These are phyloP conservation scores for Ascoidea asiatica DNA, from an alignment of 805 yeast genomes.

Conservation along the genomic window DNA sequence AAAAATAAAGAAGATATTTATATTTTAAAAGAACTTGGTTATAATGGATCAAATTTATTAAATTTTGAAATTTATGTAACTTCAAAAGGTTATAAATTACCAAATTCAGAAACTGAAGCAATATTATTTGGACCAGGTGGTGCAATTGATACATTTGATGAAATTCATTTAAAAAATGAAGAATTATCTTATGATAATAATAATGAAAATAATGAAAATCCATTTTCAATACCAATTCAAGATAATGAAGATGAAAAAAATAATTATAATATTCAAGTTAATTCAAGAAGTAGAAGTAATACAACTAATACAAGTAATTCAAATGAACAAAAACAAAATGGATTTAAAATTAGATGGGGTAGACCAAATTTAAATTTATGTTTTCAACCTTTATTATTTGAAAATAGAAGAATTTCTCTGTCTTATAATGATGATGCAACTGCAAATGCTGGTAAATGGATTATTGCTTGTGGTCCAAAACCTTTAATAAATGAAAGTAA, in stretches of 20 bases:
- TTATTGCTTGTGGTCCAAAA: slow-evolving; percentile 47
- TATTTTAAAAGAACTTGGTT: slow-evolving; percentile 26
- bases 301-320: no score
- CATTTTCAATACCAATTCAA: no score
- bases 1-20: slow-evolving; percentile 32
- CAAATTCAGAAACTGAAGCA: not conserved
- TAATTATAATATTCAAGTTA: no score
- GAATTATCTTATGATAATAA: no score
- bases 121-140: not conserved
- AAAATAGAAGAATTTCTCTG: slow-evolving; percentile 9
- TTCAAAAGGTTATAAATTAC: not conserved
- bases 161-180: not conserved
- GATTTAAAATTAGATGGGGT: slow-evolving; percentile 15
- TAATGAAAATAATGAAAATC: no score
- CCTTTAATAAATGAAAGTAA: slow-evolving; percentile 27
- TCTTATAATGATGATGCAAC: not conserved
- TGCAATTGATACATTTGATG: not conserved
- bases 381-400: slow-evolving; percentile 14
- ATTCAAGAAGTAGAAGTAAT: no score
- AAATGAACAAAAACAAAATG: slow-evolving; percentile 1
- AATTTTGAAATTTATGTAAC: slow-evolving; percentile 29
- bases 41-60: no score
- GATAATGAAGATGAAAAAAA: slow-evolving; percentile 7
- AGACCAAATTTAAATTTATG: slow-evolving; percentile 29
- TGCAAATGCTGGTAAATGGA: slow-evolving; percentile 24